These are phyloP conservation scores for Ligustrum vulgare DNA, from an alignment of 257 asterid genomes.

Conservation along the genomic window DNA sequence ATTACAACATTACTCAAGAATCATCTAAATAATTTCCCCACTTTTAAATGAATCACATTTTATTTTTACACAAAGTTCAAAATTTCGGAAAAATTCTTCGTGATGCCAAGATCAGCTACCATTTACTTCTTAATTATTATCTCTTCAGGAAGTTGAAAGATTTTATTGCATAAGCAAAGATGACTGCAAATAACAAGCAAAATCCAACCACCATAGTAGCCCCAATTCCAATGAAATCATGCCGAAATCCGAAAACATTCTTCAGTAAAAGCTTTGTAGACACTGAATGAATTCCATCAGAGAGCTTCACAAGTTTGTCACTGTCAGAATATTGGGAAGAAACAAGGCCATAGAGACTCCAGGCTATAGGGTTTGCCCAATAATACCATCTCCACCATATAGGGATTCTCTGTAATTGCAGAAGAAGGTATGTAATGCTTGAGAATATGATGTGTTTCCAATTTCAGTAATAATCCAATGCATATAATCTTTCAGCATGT, in stretches of 20 bases:
- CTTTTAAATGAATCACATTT: no score
- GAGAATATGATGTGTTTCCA: slow-evolving; percentile 10
- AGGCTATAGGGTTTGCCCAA: slow-evolving; percentile 34
- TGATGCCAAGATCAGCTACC: neutral
- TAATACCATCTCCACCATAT: slow-evolving; percentile 56
- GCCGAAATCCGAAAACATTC: slow-evolving; percentile 75
- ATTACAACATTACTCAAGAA: no score
- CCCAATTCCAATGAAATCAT: slow-evolving; percentile 62
- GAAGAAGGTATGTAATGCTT: neutral
- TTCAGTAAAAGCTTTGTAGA: slow-evolving; percentile 46
- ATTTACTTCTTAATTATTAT: slow-evolving; percentile 23
- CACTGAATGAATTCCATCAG: slow-evolving; percentile 55
- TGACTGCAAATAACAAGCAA: slow-evolving; percentile 64
- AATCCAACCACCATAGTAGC: slow-evolving; percentile 82
- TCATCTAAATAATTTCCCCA: no score
- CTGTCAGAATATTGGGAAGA: slow-evolving; percentile 76
- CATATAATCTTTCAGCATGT: neutral
- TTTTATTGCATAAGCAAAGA: slow-evolving; percentile 78
- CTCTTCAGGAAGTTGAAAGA: slow-evolving; percentile 87
- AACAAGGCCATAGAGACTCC: slow-evolving; percentile 54
- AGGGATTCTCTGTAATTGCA: slow-evolving; percentile 39
- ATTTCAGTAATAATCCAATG: neutral
- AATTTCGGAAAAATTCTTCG: no score
- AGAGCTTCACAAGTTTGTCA: slow-evolving; percentile 49
- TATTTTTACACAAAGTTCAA: neutral